A percentile compares a stretch with the other conserved stretches of the same genome.
phyloP scores from a whole-genome alignment of 164 flowering plant genomes.

The Stephania japonica region DNA sequence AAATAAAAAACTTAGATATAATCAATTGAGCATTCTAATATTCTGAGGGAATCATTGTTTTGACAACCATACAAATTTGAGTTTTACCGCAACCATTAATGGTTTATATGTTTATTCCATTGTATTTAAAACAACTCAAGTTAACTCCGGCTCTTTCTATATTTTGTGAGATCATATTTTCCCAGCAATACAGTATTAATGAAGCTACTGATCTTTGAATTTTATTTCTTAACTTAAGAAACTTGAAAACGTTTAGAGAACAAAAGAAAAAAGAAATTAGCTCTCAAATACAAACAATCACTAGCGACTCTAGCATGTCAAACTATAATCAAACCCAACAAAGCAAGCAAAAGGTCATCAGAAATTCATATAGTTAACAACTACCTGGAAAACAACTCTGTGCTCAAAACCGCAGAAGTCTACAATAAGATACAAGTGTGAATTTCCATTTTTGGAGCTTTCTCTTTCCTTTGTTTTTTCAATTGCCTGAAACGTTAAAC shows the following conservation, averaged over 20 bases:
- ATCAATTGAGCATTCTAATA: no score
- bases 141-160: no score
- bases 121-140: no score
- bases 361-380: neutral
- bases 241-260: neutral
- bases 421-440: slow-evolving; percentile 63
- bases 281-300: neutral
- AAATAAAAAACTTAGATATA: neutral
- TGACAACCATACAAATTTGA: no score
- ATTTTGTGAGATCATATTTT: no score
- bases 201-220: no score
- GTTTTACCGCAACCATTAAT: no score
- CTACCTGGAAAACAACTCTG: slow-evolving; percentile 95
- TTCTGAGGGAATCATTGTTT: no score
- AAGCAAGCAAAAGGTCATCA: neutral
- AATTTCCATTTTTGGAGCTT: slow-evolving; percentile 57
- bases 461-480: slow-evolving; percentile 83
- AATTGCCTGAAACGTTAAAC: slow-evolving; percentile 73
- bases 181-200: no score
- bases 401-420: slow-evolving; percentile 96
- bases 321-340: neutral
- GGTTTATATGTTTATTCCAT: no score
- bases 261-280: neutral
- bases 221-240: neutral
- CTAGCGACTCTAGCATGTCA: neutral